Conservation (phyloP, 768 basidiomycete genomes). For the Royoungia palumana region DNA sequence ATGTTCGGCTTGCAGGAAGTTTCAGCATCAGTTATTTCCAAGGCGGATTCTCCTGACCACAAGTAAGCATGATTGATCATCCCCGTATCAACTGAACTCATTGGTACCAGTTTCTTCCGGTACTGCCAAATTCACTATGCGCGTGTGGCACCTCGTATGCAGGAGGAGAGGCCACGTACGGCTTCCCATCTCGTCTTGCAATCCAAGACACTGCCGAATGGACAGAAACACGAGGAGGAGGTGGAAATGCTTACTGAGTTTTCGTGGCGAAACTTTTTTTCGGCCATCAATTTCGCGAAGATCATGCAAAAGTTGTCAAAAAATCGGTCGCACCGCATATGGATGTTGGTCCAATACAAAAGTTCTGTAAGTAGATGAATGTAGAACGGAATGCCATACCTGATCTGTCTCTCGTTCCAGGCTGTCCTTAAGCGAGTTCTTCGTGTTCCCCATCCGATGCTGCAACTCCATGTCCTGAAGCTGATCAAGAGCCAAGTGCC, state of each 20-base stretch:
- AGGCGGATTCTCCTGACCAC: conserved; percentile 82
- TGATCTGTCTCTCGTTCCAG: conserved; percentile 41
- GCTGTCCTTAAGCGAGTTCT: conserved; percentile 94
- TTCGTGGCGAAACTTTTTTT: conserved; percentile 97
- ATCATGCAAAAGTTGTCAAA: conserved; percentile 98
- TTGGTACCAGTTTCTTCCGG: conserved; percentile 79
- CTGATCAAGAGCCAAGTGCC: conserved; percentile 99
- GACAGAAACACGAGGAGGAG: conserved; percentile 77
- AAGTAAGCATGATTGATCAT: conserved; percentile 49
- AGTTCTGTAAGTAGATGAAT: conserved; percentile 68
- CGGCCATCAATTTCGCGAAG: conserved; percentile 94
- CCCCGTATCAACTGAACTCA: conserved; percentile 6
- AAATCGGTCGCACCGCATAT: conserved; percentile 88
- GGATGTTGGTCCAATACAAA: conserved; percentile 97
- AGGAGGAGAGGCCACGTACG: conserved; percentile 63
- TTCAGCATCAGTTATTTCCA: conserved; percentile 75
- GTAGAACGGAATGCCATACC: not conserved
- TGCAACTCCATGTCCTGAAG: conserved; percentile 93
- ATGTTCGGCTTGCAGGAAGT: conserved; percentile 99
- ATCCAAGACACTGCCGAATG: conserved; percentile 61
- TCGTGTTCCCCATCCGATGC: conserved; percentile 88
- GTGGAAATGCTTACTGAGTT: conserved; percentile 91
- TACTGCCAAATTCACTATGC: conserved; percentile 84
- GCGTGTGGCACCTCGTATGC: conserved; percentile 53
- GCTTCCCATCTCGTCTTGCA: conserved; percentile 59